These are phyloP conservation scores for Cucumis sativus DNA, from an alignment of 306 rosid genomes.

Conservation along the genomic window Cucumber_9930_V3 NC_026658.2:14183001-14183500, in stretches of 20 bases:
- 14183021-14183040: neutral
- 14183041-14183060: neutral
- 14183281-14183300: neutral
- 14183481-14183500: too few species aligned
- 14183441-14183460: neutral
- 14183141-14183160: too few species aligned
- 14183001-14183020: neutral
- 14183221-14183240: neutral
- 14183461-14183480: too few species aligned
- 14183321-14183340: neutral
- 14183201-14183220: neutral
- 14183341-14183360: neutral
- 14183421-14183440: neutral
- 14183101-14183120: too few species aligned
- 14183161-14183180: too few species aligned
- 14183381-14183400: neutral
- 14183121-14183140: too few species aligned
- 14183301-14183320: neutral
- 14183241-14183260: neutral
- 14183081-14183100: too few species aligned
- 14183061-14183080: too few species aligned
- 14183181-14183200: neutral
- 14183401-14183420: neutral
- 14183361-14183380: neutral
- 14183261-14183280: neutral